Conservation (phyloP, 768 basidiomycete genomes). For the Suillus alpinus region DNA sequence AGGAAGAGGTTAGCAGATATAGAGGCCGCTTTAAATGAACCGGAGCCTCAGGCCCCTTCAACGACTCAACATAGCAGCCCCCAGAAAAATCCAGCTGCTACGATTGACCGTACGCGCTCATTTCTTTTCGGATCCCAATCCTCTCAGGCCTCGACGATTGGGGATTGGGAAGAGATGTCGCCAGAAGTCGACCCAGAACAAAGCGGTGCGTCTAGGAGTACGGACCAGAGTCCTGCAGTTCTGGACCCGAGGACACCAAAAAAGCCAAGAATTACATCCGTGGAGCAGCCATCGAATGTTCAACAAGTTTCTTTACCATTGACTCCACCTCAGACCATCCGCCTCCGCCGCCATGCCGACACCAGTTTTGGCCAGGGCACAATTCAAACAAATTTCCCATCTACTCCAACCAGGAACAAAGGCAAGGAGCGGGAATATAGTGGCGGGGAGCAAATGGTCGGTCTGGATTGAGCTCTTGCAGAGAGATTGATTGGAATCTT, state of each 20-base stretch:
- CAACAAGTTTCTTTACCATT: conserved; percentile 5
- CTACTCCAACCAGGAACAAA: conserved; percentile 22
- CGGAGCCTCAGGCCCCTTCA: background rate
- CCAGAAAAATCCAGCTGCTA: conserved; percentile 8
- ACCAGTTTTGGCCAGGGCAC: conserved; percentile 1
- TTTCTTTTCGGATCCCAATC: conserved; percentile 6
- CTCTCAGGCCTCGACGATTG: conserved; percentile 25
- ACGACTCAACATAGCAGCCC: background rate
- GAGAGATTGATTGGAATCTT: conserved; percentile 2
- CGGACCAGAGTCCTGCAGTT: background rate
- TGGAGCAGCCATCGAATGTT: background rate
- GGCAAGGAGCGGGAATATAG: conserved; percentile 21
- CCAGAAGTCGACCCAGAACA: conserved; percentile 7
- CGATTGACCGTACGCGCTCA: background rate
- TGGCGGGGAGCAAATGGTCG: conserved; percentile 10
- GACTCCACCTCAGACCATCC: conserved; percentile 24
- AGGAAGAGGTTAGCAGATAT: conserved; percentile 1
- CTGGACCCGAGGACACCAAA: conserved; percentile 19
- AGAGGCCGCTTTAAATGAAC: background rate
- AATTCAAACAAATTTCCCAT: conserved; percentile 1
- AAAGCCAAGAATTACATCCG: conserved; percentile 7
- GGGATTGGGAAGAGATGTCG: conserved; percentile 18
- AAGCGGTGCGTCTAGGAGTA: background rate
- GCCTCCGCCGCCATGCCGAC: background rate
- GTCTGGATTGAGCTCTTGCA: conserved; percentile 3